Evolutionary conservation across 495 filamentous ascomycete species (phyloP), one percentile per base, ranked within the genome.

Genomic region (Neurospora africana): DNA sequence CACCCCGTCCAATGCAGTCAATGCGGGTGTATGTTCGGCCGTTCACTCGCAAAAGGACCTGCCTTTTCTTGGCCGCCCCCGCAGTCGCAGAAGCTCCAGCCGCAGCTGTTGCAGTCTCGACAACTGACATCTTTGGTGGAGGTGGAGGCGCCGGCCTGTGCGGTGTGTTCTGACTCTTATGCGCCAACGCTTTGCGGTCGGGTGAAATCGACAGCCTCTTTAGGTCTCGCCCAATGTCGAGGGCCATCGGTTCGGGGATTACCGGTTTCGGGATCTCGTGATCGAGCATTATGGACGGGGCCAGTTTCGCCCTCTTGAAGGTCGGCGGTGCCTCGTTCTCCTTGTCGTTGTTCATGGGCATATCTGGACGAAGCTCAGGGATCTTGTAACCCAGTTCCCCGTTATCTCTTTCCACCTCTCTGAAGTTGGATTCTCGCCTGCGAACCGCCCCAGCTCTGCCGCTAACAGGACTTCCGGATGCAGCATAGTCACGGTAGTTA

Each of bases 61-160:
- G 88, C 74, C 92, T 93, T 81, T 91, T 93, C 75, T 85, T 84
- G 72, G 81, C 86, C 61, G 91, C 91, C 40, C 91, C 90, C 33
- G 87, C 85, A 0, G 89, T 88, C n/a, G 89, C 86, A 4, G 91
- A 88, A 13, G 93, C 91, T 15, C 94, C 94, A 36, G 89, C 94
- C 5, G 89, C 89, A 36, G 93, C 91, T 6, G 95, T 97, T 11
- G 93, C 95, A 8, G 95, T 92, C 69, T 98, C 93, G 6, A 97
- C 83, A 19, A 97, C 91, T 1, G 92, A 95, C 95, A 98, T 98
- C 78, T 97, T 98, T 0, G 95, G 91, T 5, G 91, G 91, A 5
- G 91, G 95, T 1, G 93, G 92, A 11, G 89, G 91, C n/a, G 92
- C 91, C n/a, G 91, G 86, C 72, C 92, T 82, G 73, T 87, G 91